Evolutionary conservation across 768 basidiomycete species (phyloP).

Genomic region (Boletus reticulatus): DNA sequence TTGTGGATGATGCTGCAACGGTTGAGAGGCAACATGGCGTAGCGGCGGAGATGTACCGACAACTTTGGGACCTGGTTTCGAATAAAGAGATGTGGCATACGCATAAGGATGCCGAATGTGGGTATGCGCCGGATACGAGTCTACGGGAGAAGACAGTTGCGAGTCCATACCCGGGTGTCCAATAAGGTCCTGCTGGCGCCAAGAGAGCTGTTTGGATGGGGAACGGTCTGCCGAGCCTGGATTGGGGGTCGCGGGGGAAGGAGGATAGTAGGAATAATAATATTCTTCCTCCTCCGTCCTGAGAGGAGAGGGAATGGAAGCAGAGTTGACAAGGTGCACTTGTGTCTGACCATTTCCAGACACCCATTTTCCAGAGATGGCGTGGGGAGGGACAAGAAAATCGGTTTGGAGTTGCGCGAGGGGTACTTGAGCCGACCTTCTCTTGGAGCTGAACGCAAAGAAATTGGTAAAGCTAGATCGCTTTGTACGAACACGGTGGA

Average conservation of each 20-base stretch:
- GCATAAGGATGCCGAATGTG: slow-evolving; percentile 52
- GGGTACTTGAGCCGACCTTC: slow-evolving; percentile 17
- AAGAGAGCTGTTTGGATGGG: slow-evolving; percentile 15
- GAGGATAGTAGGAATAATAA: slow-evolving; percentile 49
- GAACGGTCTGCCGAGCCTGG: slow-evolving; percentile 11
- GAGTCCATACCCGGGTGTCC: slow-evolving; percentile 21
- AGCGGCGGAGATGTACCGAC: slow-evolving; percentile 1
- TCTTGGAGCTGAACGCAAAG: slow-evolving; percentile 29
- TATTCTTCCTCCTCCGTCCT: slow-evolving; percentile 43
- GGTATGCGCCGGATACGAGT: slow-evolving; percentile 20
- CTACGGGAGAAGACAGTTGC: slow-evolving; percentile 12
- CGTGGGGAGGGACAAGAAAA: slow-evolving; percentile 1
- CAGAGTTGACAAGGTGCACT: slow-evolving; percentile 10
- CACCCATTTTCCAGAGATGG: slow-evolving; percentile 19
- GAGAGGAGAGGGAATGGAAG: slow-evolving; percentile 20
- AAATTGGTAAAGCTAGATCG: slow-evolving; percentile 42
- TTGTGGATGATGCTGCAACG: slow-evolving; percentile 19
- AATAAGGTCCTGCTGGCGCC: slow-evolving; percentile 13
- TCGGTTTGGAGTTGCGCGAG: slow-evolving; percentile 10
- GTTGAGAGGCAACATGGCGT: slow-evolving; percentile 26
- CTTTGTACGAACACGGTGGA: slow-evolving; percentile 26
- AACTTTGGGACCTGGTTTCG: slow-evolving; percentile 1
- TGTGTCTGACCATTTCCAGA: slow-evolving; percentile 3
- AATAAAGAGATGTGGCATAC: slow-evolving; percentile 33
- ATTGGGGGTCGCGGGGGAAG: slow-evolving; percentile 8